Conservation (phyloP, 768 basidiomycete species). For the Terana coerulea region DNA sequence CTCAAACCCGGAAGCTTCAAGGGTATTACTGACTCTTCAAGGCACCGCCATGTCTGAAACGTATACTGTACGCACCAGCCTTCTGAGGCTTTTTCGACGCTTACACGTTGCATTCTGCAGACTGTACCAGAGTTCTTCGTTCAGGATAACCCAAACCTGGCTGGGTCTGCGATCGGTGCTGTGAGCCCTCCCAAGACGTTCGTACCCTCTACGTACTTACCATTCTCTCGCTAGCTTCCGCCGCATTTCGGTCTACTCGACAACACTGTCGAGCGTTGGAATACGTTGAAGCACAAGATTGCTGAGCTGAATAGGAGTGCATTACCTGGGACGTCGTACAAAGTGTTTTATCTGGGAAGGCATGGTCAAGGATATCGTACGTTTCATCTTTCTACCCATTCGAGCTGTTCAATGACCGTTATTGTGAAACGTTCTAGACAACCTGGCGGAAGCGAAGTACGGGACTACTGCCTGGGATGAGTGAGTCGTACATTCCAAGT, state of each 20-base stretch:
- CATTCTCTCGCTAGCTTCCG: conserved; percentile 41
- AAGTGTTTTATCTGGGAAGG: conserved; percentile 61
- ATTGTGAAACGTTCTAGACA: conserved; percentile 44
- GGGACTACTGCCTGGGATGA: conserved; percentile 54
- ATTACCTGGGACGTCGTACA: conserved; percentile 41
- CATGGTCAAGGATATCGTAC: conserved; percentile 75
- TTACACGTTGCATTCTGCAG: background rate
- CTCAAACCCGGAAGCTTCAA: too few relatives aligned
- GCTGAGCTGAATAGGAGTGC: conserved; percentile 42
- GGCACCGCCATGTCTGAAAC: background rate
- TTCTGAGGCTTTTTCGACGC: background rate
- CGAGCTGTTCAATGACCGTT: background rate
- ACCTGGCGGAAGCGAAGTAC: conserved; percentile 59
- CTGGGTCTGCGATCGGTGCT: conserved; percentile 25
- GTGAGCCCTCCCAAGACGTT: conserved; percentile 19
- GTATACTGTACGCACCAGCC: background rate
- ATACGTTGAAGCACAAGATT: conserved; percentile 38
- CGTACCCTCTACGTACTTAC: background rate
- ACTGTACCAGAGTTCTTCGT: conserved; percentile 39
- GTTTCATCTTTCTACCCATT: conserved; percentile 20
- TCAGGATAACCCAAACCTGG: conserved; percentile 34
- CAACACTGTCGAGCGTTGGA: conserved; percentile 45
- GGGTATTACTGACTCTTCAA: too few relatives aligned
- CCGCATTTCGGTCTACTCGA: conserved; percentile 59
- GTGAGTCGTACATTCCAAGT: conserved; percentile 36